Evolutionary conservation across 1,284 basidiomycete species (phyloP), one percentile per base, ranked within the genome.

Genomic region (Trichosporon coremiiforme): DNA sequence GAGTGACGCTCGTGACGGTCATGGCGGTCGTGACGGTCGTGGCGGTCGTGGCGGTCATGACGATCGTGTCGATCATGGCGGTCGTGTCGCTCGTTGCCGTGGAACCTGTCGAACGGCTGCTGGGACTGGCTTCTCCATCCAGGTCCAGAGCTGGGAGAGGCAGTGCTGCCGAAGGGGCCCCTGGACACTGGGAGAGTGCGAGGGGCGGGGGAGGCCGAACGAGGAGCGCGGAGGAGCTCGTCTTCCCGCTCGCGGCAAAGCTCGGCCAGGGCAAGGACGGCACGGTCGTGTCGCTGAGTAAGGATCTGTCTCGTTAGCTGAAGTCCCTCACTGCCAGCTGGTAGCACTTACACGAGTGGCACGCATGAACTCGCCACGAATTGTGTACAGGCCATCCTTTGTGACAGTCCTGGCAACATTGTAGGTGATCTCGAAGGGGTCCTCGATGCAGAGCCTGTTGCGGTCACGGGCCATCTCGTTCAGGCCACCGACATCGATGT

Each of bases 361-460:
- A 50, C 96, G 90, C 93, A 98, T 98, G 82, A 98, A 97, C 85
- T 98, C 96, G 65, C 96, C 96, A 9, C 96, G 94, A 77, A 99
- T 96, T 55, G 93, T 94, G 81, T 98, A 98, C 66, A 98, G 86
- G 1, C 96, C 96, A 79, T 99, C 96, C 80, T 91, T 92, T 25
- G 96, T 98, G 25, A 98, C 96, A 74, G 96, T 98, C 73, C 96
- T 88, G 2, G 94, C 91, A 60, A 99, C 96, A 76, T 99, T 99
- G 85, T 93, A 99, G 75, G 94, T 90, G 47, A 87, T 88, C 82
- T 98, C 95, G 80, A 99, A 99, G 0, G 96, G 96, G 84, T 99
- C 96, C 90, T 97, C 95, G 81, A 97, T 95, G 81, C 94, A 97
- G 68, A 98, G 86, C 68, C 94, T 88, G 85, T 97, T 97, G 73